Evolutionary conservation across 2,329 filamentous ascomycete genomes (phyloP), one percentile per base, ranked within the genome.

Genomic region (Fusarium brachygibbosum): DNA sequence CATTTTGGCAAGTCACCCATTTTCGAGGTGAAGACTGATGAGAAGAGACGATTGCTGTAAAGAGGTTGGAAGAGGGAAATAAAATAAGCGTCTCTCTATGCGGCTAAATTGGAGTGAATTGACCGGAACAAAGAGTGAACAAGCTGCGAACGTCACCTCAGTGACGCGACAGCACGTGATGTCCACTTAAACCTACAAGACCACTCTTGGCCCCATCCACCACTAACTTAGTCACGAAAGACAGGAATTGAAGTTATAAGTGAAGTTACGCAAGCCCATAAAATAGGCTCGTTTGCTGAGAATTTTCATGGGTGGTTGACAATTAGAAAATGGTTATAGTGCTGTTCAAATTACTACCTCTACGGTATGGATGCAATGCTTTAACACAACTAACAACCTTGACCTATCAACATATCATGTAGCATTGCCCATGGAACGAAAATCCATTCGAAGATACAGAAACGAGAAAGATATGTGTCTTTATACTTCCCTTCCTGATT

Each of bases 1-100:
- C 79, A 81, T 81, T 28, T 50, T 69, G 56, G 55, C 50, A 49
- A 54, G 23, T 29, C 38, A 40, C 42, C 58, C 73, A 75, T 75
- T 55, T 57, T 70, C 29, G 19, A 54, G 17, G 48, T 28, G 31
- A 59, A 49, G 28, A 28, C 25, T 8, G 38, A 28, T 10, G 21
- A 12, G 25, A 29, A 19, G 34, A 50, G 32, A 25, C 16, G 23
- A 29, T 55, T 48, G 25, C 14, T 35, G 40, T 45, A 41, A 40
- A 58, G 21, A 51, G n/a, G 28, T 58, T 51, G 42, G 40, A 49
- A 52, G 28, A 58, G n/a, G 41, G 23, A 45, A 35, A 48, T 46
- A 9, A 49, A 58, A 29, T 10, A 28, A 57, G 34, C 32, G 63
- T 40, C 16, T 34, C 49, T 34, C 45, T 49, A 23, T 38, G 52